phyloP scores from a whole-genome alignment of 2,329 filamentous ascomycete genomes.

The Ophiocordyceps unilateralis region DNA sequence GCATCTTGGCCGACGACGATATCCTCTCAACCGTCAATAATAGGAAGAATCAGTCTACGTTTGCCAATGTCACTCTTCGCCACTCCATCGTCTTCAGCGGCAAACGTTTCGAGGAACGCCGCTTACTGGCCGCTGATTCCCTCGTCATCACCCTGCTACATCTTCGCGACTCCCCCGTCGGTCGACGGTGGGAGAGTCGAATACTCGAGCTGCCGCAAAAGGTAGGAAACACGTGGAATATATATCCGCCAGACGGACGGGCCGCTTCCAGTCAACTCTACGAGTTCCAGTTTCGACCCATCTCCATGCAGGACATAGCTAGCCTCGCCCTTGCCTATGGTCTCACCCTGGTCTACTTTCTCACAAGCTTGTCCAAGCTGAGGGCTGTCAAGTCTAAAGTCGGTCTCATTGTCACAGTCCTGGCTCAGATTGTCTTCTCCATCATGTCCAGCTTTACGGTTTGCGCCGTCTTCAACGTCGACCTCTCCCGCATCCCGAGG shows the following conservation, averaged over 20 bases:
- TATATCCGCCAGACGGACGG: constrained; percentile 43
- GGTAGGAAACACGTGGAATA: constrained; percentile 38
- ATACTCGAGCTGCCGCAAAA: constrained; percentile 33
- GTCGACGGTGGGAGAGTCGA: constrained; percentile 45
- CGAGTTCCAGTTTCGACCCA: constrained; percentile 62
- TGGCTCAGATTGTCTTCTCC: constrained; percentile 52
- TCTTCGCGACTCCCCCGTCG: constrained; percentile 44
- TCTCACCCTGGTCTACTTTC: constrained; percentile 45
- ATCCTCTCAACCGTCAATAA: constrained; percentile 54
- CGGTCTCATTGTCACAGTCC: constrained; percentile 53
- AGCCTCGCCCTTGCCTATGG: constrained; percentile 49
- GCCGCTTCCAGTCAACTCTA: constrained; percentile 44
- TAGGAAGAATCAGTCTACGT: constrained; percentile 41
- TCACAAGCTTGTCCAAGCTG: constrained; percentile 49
- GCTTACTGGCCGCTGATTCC: constrained; percentile 55
- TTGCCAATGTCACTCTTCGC: constrained; percentile 55
- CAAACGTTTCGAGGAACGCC: constrained; percentile 54
- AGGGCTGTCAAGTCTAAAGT: constrained; percentile 60
- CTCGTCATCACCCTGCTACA: constrained; percentile 65
- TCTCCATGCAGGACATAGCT: constrained; percentile 48
- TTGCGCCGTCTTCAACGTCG: constrained; percentile 58
- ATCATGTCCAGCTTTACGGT: constrained; percentile 67
- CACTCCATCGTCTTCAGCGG: constrained; percentile 71
- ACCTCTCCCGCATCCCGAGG: constrained; percentile 57
- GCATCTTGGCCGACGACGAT: constrained; percentile 41